Evolutionary conservation across 2,329 filamentous ascomycete species (phyloP), one percentile per base, ranked within the genome.

Genomic region (Sporothrix brasiliensis): DNA sequence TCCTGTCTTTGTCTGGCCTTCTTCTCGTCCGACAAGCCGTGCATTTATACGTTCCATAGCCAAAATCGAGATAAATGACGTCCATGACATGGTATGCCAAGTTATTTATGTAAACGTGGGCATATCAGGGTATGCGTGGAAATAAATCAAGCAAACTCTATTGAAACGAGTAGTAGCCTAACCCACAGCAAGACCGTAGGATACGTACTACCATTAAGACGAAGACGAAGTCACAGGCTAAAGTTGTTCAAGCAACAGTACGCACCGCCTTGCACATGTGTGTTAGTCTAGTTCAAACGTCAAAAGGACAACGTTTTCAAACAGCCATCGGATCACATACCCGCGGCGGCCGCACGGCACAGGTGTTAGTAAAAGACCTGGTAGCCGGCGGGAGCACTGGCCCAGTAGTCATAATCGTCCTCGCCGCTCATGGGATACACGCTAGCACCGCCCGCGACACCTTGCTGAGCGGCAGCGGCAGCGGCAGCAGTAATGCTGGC

Each of bases 321-420:
- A 41, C 16, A 30, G 39, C 27, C 7, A 9, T n/a, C 10, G 41
- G 5, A 21, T 7, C 6, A 50, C 87, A 79, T 84, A 94, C 92
- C 84, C 93, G 92, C 80, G 96, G 93, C 73, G 91, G 87, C 75
- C 91, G 89, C 86, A 97, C 92, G 73, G 89, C 83, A 16, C 90
- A 86, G 79, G 96, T 96, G 50, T 87, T 87, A 41, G 75, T 98
- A 98, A 85, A 97, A 90, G 60, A 91, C 87, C 77, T 95, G 92
- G 78, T 96, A 96, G 14, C 88, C 86, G 67, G 87, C 87, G 61
- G 88, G 85, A 16, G 91, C 88, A 63, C 91, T 90, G 16, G 89
- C 83, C 75, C 93, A 92, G 71, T 89, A 87, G 72, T 92, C 90
- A 79, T 97, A 97, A 75, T 95, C 92, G 75, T 91, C 86, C 69